Evolutionary conservation across 257 asterid species (phyloP).

Genomic region (Rehmannia glutinosa): DNA sequence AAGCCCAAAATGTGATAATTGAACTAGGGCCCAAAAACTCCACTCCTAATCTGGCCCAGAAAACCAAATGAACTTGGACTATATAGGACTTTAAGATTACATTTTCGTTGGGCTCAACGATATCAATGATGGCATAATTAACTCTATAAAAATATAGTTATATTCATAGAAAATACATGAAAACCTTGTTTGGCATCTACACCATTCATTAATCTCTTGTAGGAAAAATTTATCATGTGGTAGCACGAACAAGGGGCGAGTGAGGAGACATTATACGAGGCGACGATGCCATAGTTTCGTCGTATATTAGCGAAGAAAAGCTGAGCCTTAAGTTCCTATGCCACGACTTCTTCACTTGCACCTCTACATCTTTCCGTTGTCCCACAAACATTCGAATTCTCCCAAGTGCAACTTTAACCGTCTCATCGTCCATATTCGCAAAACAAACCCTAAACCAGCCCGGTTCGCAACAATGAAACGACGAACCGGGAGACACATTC

Average conservation of each 20-base stretch:
- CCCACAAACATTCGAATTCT: slow-evolving; percentile 50
- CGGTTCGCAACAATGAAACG: slow-evolving; percentile 69
- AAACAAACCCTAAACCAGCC: slow-evolving; percentile 91
- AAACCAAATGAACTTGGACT: not conserved
- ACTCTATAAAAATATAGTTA: not conserved
- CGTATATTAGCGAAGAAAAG: slow-evolving; percentile 27
- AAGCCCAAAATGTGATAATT: not conserved
- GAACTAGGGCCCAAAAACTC: not conserved
- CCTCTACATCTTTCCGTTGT: not conserved
- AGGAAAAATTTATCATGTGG: slow-evolving; percentile 3
- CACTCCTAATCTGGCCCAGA: not conserved
- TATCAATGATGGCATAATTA: not conserved
- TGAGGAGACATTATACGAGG: slow-evolving; percentile 44
- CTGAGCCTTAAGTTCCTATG: slow-evolving; percentile 36
- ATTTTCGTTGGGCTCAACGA: not conserved
- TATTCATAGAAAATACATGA: not conserved
- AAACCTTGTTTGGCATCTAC: not conserved
- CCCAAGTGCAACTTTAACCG: slow-evolving; percentile 41
- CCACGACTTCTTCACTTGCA: slow-evolving; percentile 23
- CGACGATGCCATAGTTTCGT: slow-evolving; percentile 27
- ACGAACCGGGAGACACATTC: slow-evolving; percentile 72
- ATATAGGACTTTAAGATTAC: not conserved
- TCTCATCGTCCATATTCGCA: slow-evolving; percentile 71
- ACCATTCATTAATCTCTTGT: not conserved
- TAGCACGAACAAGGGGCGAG: slow-evolving; percentile 41